A percentile compares a stretch with the other conserved stretches of the same genome.
These are phyloP conservation scores for Hypoxylon sp. DNA, from an alignment of 2,329 filamentous ascomycete genomes.

Conservation along the genomic window DNA sequence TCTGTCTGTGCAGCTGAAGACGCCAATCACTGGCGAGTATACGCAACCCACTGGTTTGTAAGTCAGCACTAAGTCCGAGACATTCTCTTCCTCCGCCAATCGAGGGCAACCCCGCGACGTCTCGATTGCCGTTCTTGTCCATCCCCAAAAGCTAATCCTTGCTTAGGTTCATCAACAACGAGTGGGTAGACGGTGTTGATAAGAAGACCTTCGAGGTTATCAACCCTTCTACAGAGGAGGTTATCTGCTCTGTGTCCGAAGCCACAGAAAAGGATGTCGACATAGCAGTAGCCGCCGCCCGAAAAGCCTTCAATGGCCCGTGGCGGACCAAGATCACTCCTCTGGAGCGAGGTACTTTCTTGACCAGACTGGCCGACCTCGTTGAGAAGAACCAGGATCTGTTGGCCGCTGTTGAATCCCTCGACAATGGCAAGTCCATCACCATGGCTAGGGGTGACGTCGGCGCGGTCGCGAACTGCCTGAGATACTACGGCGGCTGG, in stretches of 20 bases:
- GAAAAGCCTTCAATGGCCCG: slow-evolving; percentile 83
- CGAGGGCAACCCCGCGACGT: slow-evolving; percentile 6
- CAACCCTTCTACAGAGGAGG: slow-evolving; percentile 88
- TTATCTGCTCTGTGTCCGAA: slow-evolving; percentile 86
- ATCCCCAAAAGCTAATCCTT: slow-evolving; percentile 49
- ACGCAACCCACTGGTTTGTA: slow-evolving; percentile 75
- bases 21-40: slow-evolving; percentile 74
- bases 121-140: slow-evolving; percentile 21
- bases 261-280: slow-evolving; percentile 89
- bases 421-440: slow-evolving; percentile 91
- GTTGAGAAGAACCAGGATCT: slow-evolving; percentile 83
- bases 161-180: slow-evolving; percentile 88
- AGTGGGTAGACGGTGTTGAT: slow-evolving; percentile 86
- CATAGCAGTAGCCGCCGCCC: slow-evolving; percentile 86
- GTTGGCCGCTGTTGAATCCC: slow-evolving; percentile 85
- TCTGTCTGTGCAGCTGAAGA: slow-evolving; percentile 75
- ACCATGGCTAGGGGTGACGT: slow-evolving; percentile 83
- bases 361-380: slow-evolving; percentile 84
- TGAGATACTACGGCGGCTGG: slow-evolving; percentile 92
- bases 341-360: slow-evolving; percentile 76
- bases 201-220: slow-evolving; percentile 94
- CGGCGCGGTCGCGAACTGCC: slow-evolving; percentile 73
- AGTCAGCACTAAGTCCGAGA: slow-evolving; percentile 51
- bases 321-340: slow-evolving; percentile 78
- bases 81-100: slow-evolving; percentile 18